Evolutionary conservation across 164 flowering plant genomes (phyloP).

Genomic region (Magnolia sinica): DNA sequence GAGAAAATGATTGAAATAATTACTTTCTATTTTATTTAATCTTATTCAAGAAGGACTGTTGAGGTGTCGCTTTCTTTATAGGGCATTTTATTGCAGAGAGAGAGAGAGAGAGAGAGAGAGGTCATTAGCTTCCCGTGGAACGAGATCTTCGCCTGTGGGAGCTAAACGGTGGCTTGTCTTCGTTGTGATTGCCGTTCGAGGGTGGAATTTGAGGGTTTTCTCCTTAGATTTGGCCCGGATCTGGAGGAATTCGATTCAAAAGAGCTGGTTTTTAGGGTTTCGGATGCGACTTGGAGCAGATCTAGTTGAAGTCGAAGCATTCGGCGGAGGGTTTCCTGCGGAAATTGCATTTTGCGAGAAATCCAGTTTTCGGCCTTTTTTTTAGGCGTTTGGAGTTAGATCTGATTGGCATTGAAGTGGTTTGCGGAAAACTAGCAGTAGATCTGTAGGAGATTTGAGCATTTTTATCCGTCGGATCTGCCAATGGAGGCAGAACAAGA

Average conservation of each 20-base stretch:
- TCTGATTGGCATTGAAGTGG: neutral
- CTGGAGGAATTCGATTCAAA: slow-evolving; percentile 2
- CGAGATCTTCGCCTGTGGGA: slow-evolving; percentile 2
- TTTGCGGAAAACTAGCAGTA: neutral
- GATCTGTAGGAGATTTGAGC: slow-evolving; percentile 7
- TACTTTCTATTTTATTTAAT: neutral
- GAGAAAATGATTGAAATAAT: neutral
- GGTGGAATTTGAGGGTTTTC: neutral
- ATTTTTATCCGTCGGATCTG: neutral
- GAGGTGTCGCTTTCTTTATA: slow-evolving; percentile 9
- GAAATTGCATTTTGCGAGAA: neutral
- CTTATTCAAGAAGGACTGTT: neutral
- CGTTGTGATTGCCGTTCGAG: neutral
- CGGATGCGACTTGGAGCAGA: slow-evolving; percentile 1
- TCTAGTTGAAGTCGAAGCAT: neutral
- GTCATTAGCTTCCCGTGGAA: neutral
- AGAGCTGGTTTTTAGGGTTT: neutral
- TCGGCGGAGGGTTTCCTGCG: neutral
- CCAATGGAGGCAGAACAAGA: slow-evolving; percentile 25
- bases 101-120: slow-evolving; percentile 1
- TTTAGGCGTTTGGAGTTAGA: neutral
- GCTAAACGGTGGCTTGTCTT: neutral
- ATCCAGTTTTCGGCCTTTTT: neutral
- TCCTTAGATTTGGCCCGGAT: neutral
- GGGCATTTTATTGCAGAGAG: slow-evolving; percentile 3